Conservation (phyloP, 1,139 yeast genomes). For the Komagataea norvegica region DNA sequence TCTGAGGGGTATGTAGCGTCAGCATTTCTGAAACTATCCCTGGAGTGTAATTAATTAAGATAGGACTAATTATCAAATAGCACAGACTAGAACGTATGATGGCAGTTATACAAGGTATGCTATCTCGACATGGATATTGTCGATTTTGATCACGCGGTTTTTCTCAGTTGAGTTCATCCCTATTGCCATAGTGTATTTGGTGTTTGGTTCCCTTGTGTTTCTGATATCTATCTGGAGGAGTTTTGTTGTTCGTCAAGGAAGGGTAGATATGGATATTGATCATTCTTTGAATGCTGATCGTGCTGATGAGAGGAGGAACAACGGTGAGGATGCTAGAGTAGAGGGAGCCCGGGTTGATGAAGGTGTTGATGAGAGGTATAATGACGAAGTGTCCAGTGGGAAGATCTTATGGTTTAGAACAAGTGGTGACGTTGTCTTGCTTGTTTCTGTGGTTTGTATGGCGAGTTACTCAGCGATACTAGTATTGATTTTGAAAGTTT, state of each 20-base stretch:
- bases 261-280: no score
- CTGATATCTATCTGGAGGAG: slow-evolving; percentile 17
- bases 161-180: slow-evolving; percentile 22
- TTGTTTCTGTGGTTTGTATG: slow-evolving; percentile 17
- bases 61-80: no score
- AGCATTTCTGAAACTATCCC: no score
- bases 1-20: slow-evolving; percentile 1
- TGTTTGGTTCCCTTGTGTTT: slow-evolving; percentile 21
- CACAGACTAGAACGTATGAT: slow-evolving; percentile 26
- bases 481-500: slow-evolving; percentile 14
- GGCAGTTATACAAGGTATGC: slow-evolving; percentile 25
- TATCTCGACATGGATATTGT: slow-evolving; percentile 21
- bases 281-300: no score
- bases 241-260: not conserved
- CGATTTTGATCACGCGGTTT: slow-evolving; percentile 21
- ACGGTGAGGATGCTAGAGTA: not conserved
- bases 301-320: not conserved
- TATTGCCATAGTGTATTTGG: slow-evolving; percentile 20
- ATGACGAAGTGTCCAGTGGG: no score
- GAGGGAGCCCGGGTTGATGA: not conserved
- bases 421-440: slow-evolving; percentile 21
- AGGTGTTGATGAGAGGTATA: slow-evolving; percentile 11
- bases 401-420: slow-evolving; percentile 23
- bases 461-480: slow-evolving; percentile 15
- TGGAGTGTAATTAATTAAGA: no score